Evolutionary conservation across 768 basidiomycete species (phyloP), one percentile per base, ranked within the genome.

Genomic region (Cubamyces lactineus): DNA sequence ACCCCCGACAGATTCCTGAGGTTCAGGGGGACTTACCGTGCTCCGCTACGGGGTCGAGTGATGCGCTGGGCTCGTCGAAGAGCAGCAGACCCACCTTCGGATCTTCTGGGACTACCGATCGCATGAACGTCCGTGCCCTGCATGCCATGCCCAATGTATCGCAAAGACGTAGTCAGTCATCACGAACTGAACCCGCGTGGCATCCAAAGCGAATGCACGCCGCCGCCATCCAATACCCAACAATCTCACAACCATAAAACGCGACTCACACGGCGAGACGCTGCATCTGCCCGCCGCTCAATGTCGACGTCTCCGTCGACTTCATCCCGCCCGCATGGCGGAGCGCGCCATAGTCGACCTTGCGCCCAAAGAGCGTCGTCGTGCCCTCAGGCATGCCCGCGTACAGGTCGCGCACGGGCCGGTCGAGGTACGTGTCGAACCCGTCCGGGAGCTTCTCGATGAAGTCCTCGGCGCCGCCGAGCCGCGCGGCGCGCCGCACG

Each of bases 371-470:
- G 12, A 86, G 72, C 50, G 77, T 83, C 39, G 75, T 79, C 12
- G 84, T 86, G 7, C 88, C 89, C 65, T 88, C 85, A 0, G 86
- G 86, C 5, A 88, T 72, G 23, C 79, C 69, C 0, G 86, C 83
- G 67, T 88, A 91, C 59, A 85, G 78, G 70, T 92, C 89, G 57
- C 74, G 78, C 6, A 91, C 88, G 0, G 91, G 91, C 1, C 86
- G 82, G n/a, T 89, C 83, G 13, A 92, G 81, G 70, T 88, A 91
- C 0, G 89, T 87, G 26, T 89, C 81, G 68, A 87, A 87, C 24
- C 82, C 80, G 7, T 90, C 86, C 0, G 88, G 82, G 2, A 92
- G 78, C 11, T 78, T 78, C 55, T 83, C 80, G 26, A 92, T 80
- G 62, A 92, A 85, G 17, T 79, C 79, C 34, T 83, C 79, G 0